These are phyloP conservation scores for Candida andamanensis DNA, from an alignment of 805 yeast genomes.

Conservation along the genomic window DNA sequence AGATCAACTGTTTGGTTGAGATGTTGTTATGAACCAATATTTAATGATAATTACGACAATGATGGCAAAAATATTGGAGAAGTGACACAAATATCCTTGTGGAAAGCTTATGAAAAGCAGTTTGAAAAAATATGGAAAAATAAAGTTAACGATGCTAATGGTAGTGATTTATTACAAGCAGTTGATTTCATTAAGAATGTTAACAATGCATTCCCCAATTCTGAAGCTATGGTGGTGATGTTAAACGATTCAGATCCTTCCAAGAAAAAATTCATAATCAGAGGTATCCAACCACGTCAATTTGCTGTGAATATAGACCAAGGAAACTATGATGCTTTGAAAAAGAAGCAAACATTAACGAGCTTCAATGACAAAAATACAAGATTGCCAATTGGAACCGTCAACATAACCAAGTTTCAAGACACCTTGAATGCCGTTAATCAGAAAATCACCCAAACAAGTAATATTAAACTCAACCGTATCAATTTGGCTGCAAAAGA, in stretches of 20 bases:
- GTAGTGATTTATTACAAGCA: slow-evolving; percentile 66
- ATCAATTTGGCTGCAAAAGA: slow-evolving; percentile 30
- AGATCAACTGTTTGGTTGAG: slow-evolving; percentile 95
- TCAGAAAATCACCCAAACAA: slow-evolving; percentile 5
- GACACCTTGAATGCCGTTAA: slow-evolving; percentile 15
- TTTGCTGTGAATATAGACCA: slow-evolving; percentile 45
- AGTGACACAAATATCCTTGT: slow-evolving; percentile 89
- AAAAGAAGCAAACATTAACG: slow-evolving; percentile 10
- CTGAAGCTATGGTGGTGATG: slow-evolving; percentile 88
- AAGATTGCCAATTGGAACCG: slow-evolving; percentile 29
- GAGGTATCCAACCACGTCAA: slow-evolving; percentile 87
- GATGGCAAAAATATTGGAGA: slow-evolving; percentile 46
- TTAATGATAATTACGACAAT: slow-evolving; percentile 10
- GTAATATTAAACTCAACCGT: slow-evolving; percentile 12
- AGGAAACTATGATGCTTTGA: slow-evolving; percentile 41
- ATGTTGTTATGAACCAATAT: slow-evolving; percentile 74
- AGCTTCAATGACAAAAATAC: slow-evolving; percentile 8
- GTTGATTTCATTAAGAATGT: slow-evolving; percentile 96
- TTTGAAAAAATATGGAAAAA: slow-evolving; percentile 62
- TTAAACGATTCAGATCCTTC: slow-evolving; percentile 43
- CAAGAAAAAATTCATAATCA: slow-evolving; percentile 79
- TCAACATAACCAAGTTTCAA: slow-evolving; percentile 28
- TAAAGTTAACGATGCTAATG: slow-evolving; percentile 22
- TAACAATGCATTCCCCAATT: slow-evolving; percentile 77
- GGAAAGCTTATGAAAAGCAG: slow-evolving; percentile 91